Percentiles rank a stretch among this genome's conserved stretches.
Conservation (phyloP, 305 asterid species). For the Solanum hybrid region DNA sequence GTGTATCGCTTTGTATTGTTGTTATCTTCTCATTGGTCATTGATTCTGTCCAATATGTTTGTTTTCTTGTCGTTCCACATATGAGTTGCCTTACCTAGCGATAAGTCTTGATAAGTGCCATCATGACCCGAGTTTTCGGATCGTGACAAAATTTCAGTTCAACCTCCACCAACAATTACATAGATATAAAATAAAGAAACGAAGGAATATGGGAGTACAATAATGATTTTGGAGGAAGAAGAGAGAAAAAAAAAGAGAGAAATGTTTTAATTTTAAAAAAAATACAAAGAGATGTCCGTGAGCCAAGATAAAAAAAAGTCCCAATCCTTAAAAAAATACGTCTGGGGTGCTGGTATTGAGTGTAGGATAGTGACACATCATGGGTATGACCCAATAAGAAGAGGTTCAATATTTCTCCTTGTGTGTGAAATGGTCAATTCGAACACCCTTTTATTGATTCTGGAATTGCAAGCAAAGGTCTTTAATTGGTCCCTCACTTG, state of each 20-base stretch:
- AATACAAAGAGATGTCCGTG: not conserved
- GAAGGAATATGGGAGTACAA: not conserved
- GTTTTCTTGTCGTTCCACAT: not conserved
- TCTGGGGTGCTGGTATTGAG: not conserved
- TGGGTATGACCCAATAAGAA: conserved; percentile 15
- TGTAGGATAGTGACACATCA: conserved; percentile 37
- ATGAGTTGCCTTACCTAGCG: not conserved
- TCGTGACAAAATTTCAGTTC: not conserved
- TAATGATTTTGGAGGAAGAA: not conserved
- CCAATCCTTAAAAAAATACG: not conserved
- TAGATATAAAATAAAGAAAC: not conserved
- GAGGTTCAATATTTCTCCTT: not conserved
- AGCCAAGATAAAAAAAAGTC: not conserved
- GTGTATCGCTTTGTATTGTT: not conserved
- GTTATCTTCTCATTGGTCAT: not conserved
- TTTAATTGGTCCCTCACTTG: conserved; percentile 11
- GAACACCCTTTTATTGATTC: conserved; percentile 14
- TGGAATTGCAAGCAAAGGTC: conserved; percentile 39
- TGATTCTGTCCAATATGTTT: not conserved
- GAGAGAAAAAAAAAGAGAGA: not conserved
- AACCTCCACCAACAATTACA: not conserved
- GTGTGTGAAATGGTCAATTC: conserved; percentile 11
- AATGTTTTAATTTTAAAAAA: not conserved
- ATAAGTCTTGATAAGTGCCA: not conserved
- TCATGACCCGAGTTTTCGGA: not conserved